Evolutionary conservation across 805 yeast species (phyloP).

Genomic region (Starmerella bombi): DNA sequence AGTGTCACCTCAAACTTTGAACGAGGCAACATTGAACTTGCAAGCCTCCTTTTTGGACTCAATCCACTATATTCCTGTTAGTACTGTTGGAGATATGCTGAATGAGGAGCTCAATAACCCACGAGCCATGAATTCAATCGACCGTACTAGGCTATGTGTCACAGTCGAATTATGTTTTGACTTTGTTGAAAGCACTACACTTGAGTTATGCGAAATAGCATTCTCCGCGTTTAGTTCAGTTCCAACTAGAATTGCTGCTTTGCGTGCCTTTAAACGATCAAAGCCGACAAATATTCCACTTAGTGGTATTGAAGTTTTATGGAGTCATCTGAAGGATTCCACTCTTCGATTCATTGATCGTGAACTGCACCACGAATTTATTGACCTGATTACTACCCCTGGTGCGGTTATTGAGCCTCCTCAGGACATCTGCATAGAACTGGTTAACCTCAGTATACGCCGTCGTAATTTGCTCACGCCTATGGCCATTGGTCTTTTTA

Average conservation of each 20-base stretch:
- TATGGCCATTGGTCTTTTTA: slow-evolving; percentile 36
- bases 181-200: background rate
- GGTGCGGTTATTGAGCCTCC: slow-evolving; percentile 25
- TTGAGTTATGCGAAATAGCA: slow-evolving; percentile 4
- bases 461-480: slow-evolving; percentile 59
- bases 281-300: slow-evolving; percentile 26
- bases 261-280: slow-evolving; percentile 10
- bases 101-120: slow-evolving; percentile 2
- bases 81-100: background rate
- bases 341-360: slow-evolving; percentile 55
- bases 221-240: slow-evolving; percentile 8
- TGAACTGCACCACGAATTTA: slow-evolving; percentile 44
- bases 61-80: background rate
- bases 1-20: background rate
- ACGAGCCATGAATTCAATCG: slow-evolving; percentile 1
- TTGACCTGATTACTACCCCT: slow-evolving; percentile 35
- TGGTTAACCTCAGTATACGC: slow-evolving; percentile 31
- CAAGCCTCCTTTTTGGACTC: slow-evolving; percentile 1
- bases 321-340: slow-evolving; percentile 46
- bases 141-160: background rate
- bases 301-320: slow-evolving; percentile 27
- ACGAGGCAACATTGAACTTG: background rate
- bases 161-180: slow-evolving; percentile 11
- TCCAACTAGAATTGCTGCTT: slow-evolving; percentile 7
- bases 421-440: slow-evolving; percentile 20